Percentiles rank a stretch among this genome's conserved stretches.
Evolutionary conservation across 768 basidiomycete genomes (phyloP).

Genomic region (Mycena olivaceomarginata): DNA sequence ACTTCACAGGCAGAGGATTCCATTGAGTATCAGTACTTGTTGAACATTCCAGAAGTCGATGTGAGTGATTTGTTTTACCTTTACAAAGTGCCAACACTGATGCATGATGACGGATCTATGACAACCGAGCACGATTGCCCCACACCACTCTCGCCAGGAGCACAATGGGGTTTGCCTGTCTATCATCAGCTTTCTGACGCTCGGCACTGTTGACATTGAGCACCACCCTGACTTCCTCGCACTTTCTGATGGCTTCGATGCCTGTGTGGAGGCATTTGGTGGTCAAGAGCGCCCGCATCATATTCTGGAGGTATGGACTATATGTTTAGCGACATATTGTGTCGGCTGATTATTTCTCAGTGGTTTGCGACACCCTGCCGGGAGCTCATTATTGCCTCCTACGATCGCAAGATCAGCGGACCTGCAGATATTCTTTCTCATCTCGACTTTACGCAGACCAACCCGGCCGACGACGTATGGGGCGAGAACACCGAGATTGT

Average conservation of each 20-base stretch:
- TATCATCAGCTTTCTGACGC: slow-evolving; percentile 8
- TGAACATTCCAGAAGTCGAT: slow-evolving; percentile 26
- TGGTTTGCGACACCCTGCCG: slow-evolving; percentile 26
- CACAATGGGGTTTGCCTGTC: slow-evolving; percentile 4
- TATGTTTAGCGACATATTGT: neutral
- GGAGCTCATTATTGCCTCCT: slow-evolving; percentile 4
- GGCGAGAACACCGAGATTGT: slow-evolving; percentile 10
- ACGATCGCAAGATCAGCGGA: neutral
- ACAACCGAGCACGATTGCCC: slow-evolving; percentile 4
- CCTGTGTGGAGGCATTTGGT: neutral
- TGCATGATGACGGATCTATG: neutral
- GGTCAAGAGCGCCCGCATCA: slow-evolving; percentile 16
- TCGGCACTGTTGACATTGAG: slow-evolving; percentile 3
- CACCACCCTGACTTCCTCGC: slow-evolving; percentile 3
- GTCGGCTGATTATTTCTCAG: neutral
- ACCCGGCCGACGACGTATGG: slow-evolving; percentile 12
- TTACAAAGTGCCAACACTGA: too few relatives aligned
- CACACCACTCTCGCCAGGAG: neutral
- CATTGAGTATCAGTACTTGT: slow-evolving; percentile 3
- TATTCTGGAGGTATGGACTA: slow-evolving; percentile 1
- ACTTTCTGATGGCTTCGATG: slow-evolving; percentile 7
- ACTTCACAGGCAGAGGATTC: neutral
- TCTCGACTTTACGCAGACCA: slow-evolving; percentile 6
- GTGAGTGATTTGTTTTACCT: slow-evolving; percentile 2
- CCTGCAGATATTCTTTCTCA: slow-evolving; percentile 5